phyloP scores from a whole-genome alignment of 2,329 filamentous ascomycete genomes.

The Lecanosticta acicola region DNA sequence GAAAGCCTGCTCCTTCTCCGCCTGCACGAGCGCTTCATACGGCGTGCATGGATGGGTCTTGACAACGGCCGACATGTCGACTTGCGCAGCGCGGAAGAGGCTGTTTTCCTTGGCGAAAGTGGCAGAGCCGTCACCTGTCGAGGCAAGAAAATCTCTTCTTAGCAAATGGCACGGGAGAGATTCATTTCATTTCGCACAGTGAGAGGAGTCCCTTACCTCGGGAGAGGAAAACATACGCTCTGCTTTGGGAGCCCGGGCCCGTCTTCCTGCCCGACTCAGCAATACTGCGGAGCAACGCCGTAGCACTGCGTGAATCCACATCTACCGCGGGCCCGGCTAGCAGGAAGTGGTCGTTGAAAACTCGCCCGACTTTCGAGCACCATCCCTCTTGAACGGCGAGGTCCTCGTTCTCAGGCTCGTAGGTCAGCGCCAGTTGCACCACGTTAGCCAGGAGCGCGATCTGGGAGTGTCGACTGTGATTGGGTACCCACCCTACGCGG shows the following conservation, averaged over 20 bases:
- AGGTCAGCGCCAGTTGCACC: conserved; percentile 24
- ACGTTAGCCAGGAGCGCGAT: conserved; percentile 21
- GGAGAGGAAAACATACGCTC: neutral
- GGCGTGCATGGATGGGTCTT: conserved; percentile 13
- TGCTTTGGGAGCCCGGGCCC: too few relatives aligned
- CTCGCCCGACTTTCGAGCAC: conserved; percentile 12
- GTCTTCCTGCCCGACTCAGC: too few relatives aligned
- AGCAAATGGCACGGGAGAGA: neutral
- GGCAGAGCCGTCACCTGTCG: conserved; percentile 21
- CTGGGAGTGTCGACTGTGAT: conserved; percentile 24
- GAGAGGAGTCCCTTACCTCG: neutral
- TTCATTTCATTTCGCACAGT: neutral
- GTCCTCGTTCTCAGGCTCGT: conserved; percentile 22
- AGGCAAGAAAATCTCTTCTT: conserved; percentile 1
- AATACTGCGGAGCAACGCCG: neutral
- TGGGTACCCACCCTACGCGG: conserved; percentile 21
- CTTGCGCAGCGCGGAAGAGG: conserved; percentile 14
- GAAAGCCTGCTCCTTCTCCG: conserved; percentile 18
- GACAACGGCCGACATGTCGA: conserved; percentile 12
- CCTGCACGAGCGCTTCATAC: conserved; percentile 19
- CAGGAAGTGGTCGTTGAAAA: conserved; percentile 25
- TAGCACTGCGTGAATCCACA: neutral
- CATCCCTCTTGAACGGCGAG: conserved; percentile 20
- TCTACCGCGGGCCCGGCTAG: conserved; percentile 15
- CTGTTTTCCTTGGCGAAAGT: conserved; percentile 20